Base-by-base conservation (phyloP, 1,284 basidiomycete genomes). In the Uromyces viciae-fabae region DNA sequence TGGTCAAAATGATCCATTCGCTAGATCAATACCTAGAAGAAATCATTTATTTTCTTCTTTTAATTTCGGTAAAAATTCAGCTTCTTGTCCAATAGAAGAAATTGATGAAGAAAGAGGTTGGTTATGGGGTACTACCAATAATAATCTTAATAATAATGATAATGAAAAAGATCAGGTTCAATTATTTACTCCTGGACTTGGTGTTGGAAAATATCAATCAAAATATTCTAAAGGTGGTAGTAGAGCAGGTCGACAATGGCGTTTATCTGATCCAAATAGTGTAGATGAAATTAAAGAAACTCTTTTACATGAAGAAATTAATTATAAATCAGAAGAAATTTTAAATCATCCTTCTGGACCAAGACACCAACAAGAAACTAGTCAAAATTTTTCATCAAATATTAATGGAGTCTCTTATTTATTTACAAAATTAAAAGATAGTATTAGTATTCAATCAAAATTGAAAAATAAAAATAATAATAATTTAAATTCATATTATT, bases 31-130 rank as follows among this genome's bases (percentile, higher is more conserved):
- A 11, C 68, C 68, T 8, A 49, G 68, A 52, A 43, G 52, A 33
- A 22, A 7, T 46, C 42, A 46, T 7, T 49, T 71, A 46, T 46
- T 33, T 9, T 71, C 54, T 25, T 46, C 43, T 9, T 71, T 71
- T 25, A 71, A 71, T 28, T 28, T 71, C 15, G 43, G 46, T 9
- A 14, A 31, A 43, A n/a, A n/a, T n/a, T n/a, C n/a, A n/a, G n/a
- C n/a, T n/a, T 71, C 68, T 19, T 31, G 36, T 52, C 68, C 68
- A 3, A 46, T 71, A 8, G 43, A 71, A 33, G 68, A 71, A 36
- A 71, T 71, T 31, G 68, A 52, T 28, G 43, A 71, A 46, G 68
- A 71, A 33, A 25, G 68, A 5, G 68, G 68, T 31, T 71, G 68
- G 68, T 46, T 71, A 15, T 71, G 68, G 68, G 68, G 68, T 36